Base-by-base conservation (phyloP, 805 yeast species). In the Lipomyces japonicus region DNA sequence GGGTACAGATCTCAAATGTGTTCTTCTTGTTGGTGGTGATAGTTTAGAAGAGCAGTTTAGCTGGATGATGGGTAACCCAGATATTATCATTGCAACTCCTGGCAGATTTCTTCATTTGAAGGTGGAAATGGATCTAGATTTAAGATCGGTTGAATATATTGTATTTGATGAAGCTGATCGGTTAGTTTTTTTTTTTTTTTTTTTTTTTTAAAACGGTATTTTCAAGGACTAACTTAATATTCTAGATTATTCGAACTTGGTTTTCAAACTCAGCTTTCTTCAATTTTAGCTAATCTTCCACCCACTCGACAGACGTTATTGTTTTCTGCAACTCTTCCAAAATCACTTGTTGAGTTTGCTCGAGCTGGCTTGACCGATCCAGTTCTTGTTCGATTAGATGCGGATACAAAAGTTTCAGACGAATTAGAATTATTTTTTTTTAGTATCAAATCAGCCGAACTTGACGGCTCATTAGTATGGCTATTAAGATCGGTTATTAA, bases 121-220 rank as follows among this genome's bases (percentile, higher is more conserved):
- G 67, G 90, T 91, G 24, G 99, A 93, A 71, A 93, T 93, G 99
- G 79, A 79, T 53, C 72, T 93, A 47, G 95, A 88, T 63, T 75
- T 93, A 68, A 79, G 78, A 58, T 77, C 87, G 2, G 80, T 93
- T 16, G 96, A 93, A 66, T 91, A 86, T 63, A 84, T 90, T 39
- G 95, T 90, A 1, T 91, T 91, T 66, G 98, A 91, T 70, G 98
- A 91, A 72, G 97, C 97, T 31, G 98, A 91, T 74, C 78, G 97
- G 52, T 51, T 26, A 12, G 55, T 21, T 7, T 14, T 10, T 2
- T 22, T 6, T n/a, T 19, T 66, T 4, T 35, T 21, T 22, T 31
- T 22, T 19, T 7, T n/a, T n/a, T 6, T 6, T 3, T 12, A 21
- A 12, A 12, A n/a, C 7, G 23, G 10, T 35, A 35, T 7, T 35